Evolutionary conservation across 1,139 yeast species (phyloP), one percentile per base, ranked within the genome.

Genomic region (Hansenula lynferdii): DNA sequence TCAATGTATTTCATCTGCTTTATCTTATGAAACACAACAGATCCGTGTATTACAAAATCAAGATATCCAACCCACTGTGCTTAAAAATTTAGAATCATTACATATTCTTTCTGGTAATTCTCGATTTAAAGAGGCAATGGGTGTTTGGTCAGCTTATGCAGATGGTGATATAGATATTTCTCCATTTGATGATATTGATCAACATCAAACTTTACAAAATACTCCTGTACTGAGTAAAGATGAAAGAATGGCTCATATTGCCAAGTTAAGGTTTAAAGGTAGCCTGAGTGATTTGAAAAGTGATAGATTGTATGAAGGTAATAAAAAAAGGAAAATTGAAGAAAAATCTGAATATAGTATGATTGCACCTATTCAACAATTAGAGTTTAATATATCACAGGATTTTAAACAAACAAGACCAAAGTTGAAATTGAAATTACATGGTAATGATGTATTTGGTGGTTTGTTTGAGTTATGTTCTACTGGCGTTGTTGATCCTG

Each of bases 391-490:
- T 5, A 39, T 80, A 1, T 52, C 58, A 37, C 58, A 20, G 30
- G 46, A 53, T 16, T 45, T 30, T 27, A 42, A 42, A 19, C 40
- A 31, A 6, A 55, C 15, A 31, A 47, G 23, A 35, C 61, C 70
- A 3, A 44, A 47, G 3, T 61, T 85, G 3, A 70, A 67, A 18
- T 43, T 86, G 21, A 69, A 72, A 42, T 57, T 86, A 6, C 65
- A 71, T 4, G 96, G 96, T 0, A 62, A 66, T n/a, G 95, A 87
- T 56, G 75, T 87, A 1, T 85, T 80, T 69, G 95, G 77, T 2
- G 96, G 96, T 0, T 53, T 87, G 30, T 89, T 85, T 56, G 81
- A 84, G 49, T 64, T 86, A 27, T 76, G 89, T n/a, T 77, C 67
- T 5, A 51, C 64, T 14, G 77, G 74, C 33, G 51, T 70, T 0